Percentiles rank a stretch among this genome's conserved stretches.
phyloP scores from a whole-genome alignment of 1,284 basidiomycete species.

The Cryptococcus deneoformans region DNA sequence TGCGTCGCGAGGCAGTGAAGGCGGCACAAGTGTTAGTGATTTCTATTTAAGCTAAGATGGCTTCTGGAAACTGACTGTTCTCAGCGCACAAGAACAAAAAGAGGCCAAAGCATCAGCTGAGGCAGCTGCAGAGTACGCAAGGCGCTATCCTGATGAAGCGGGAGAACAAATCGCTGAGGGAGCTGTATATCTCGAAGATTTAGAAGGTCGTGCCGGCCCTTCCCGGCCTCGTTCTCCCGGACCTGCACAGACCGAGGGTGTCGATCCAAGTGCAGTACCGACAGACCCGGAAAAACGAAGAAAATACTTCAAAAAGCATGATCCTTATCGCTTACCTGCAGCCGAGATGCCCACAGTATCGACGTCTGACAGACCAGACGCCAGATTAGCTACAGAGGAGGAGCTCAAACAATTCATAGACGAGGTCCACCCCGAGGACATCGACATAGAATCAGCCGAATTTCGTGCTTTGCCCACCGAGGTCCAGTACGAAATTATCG shows the following conservation, averaged over 20 bases:
- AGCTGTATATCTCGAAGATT: constrained; percentile 80
- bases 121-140: constrained; percentile 18
- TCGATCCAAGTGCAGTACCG: constrained; percentile 11
- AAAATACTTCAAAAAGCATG: constrained; percentile 55
- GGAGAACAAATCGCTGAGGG: constrained; percentile 59
- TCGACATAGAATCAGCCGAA: constrained; percentile 81
- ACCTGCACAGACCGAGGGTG: constrained; percentile 7
- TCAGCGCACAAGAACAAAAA: constrained; percentile 25
- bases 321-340: constrained; percentile 78
- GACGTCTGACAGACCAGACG: constrained; percentile 65
- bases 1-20: constrained; percentile 84
- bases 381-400: constrained; percentile 88
- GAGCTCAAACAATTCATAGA: constrained; percentile 88
- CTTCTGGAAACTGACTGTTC: not conserved
- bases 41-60: not conserved
- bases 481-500: constrained; percentile 97
- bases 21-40: constrained; percentile 58
- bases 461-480: constrained; percentile 93
- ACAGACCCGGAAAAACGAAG: constrained; percentile 32
- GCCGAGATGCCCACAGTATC: constrained; percentile 53
- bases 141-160: constrained; percentile 35
- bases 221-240: constrained; percentile 18
- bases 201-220: constrained; percentile 54
- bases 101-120: constrained; percentile 29
- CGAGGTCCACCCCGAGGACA: constrained; percentile 86